Evolutionary conservation across 169 alveolate species (phyloP), one percentile per base, ranked within the genome.

Genomic region (Eimeria necatrix): DNA sequence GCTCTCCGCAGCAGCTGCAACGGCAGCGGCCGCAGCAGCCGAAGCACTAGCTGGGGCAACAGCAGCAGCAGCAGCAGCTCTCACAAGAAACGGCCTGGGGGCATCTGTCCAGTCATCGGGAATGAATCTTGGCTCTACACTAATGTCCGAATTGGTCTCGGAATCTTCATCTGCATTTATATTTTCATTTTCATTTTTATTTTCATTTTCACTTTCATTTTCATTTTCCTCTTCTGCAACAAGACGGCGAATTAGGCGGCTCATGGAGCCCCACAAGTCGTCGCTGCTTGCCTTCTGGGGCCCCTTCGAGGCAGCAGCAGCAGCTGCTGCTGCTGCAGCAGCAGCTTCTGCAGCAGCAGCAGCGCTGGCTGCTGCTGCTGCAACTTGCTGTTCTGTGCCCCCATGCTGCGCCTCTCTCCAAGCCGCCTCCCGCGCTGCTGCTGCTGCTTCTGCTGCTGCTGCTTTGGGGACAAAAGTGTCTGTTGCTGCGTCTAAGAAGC

Each of bases 51-150:
- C n/a, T n/a, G n/a, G n/a, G n/a, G n/a, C n/a, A n/a, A n/a, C n/a
- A 32, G 41, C 41, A 32, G 41, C 41, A 32, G 41, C 41, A 32
- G 41, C 41, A 32, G 41, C 41, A 32, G 41, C 41, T 32, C 68
- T 56, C 20, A 56, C 68, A 56, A 56, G 68, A 70, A 70, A 70
- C 12, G 80, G 80, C 80, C 80, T 18, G 12, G 80, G 80, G 49
- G n/a, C 80, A 70, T 70, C 80, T 70, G 80, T 70, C 80, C 80
- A 70, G 49, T 18, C 46, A 3, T 70, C 80, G 46, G 80, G 80
- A 24, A 70, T 70, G 41, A 70, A 70, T 9, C 80, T 14, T n/a
- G 80, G 80, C 80, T 70, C 80, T n/a, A 24, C 80, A 24, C 80
- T 70, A 24, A 70, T 70, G 46, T 70, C 80, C 32, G n/a, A 14